phyloP scores from a whole-genome alignment of 2,329 filamentous ascomycete genomes.

The Aspergillus nomiae region DNA sequence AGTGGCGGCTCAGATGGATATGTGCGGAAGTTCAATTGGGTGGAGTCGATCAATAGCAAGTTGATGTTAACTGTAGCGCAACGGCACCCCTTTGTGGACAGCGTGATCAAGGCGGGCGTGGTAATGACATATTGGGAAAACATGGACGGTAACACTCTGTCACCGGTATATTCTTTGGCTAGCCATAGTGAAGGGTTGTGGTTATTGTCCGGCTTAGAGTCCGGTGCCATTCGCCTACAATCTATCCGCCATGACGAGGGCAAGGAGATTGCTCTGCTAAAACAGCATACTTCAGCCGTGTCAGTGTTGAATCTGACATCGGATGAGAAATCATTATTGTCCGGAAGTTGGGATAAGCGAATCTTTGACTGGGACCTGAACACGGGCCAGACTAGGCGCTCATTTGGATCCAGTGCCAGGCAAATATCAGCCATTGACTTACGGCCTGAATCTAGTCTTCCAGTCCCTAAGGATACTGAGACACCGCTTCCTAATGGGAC shows the following conservation, averaged over 20 bases:
- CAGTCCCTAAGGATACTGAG: constrained; percentile 73
- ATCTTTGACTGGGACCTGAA: constrained; percentile 95
- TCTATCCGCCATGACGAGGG: constrained; percentile 94
- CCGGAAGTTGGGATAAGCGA: constrained; percentile 94
- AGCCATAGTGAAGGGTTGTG: constrained; percentile 88
- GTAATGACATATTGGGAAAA: constrained; percentile 99
- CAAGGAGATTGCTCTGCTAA: constrained; percentile 78
- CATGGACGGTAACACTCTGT: constrained; percentile 74
- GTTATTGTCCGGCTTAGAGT: constrained; percentile 87
- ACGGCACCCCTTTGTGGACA: constrained; percentile 94
- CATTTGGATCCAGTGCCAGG: constrained; percentile 74
- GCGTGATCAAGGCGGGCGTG: constrained; percentile 91
- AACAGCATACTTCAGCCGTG: constrained; percentile 86
- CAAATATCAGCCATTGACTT: constrained; percentile 90
- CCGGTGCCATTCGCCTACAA: constrained; percentile 88
- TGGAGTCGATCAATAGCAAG: constrained; percentile 92
- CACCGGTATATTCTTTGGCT: constrained; percentile 91
- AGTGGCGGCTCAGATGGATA: constrained; percentile 94
- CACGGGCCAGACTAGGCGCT: constrained; percentile 73
- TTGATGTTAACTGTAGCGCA: constrained; percentile 92
- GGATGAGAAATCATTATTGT: constrained; percentile 84
- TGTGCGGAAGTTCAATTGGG: constrained; percentile 94
- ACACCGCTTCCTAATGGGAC: constrained; percentile 60
- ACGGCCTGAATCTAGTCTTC: constrained; percentile 72
- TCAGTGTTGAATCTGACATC: constrained; percentile 79